phyloP scores from a whole-genome alignment of 495 filamentous ascomycete species.

The Trichocladium uniseriatum region DNA sequence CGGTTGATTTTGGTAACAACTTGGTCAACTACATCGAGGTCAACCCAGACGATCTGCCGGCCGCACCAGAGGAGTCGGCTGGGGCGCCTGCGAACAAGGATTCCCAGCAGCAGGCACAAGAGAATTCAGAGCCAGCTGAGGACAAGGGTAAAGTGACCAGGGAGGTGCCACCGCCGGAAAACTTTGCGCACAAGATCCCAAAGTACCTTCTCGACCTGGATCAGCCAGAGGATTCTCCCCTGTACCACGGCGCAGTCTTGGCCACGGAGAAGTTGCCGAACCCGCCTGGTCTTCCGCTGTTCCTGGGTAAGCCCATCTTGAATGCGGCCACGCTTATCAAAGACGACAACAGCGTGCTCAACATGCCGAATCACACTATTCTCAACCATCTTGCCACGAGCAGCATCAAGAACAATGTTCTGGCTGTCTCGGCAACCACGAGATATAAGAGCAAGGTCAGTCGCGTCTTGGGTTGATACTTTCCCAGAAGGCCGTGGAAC shows the following conservation, averaged over 20 bases:
- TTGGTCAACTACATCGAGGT: constrained; percentile 97
- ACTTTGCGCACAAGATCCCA: constrained; percentile 60
- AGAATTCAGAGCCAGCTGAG: constrained; percentile 24
- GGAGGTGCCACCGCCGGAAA: constrained; percentile 33
- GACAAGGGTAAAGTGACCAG: constrained; percentile 35
- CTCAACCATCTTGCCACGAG: constrained; percentile 96
- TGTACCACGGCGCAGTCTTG: constrained; percentile 57
- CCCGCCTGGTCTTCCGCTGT: constrained; percentile 80
- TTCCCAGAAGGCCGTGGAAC: neutral
- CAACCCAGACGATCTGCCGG: constrained; percentile 55
- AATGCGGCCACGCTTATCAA: constrained; percentile 87
- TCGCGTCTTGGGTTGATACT: neutral
- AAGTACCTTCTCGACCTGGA: constrained; percentile 81
- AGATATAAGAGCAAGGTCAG: constrained; percentile 89
- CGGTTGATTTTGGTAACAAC: constrained; percentile 93
- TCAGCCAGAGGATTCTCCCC: constrained; percentile 62
- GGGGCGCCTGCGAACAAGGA: constrained; percentile 16
- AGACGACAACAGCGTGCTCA: constrained; percentile 93
- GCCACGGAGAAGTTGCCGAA: constrained; percentile 65
- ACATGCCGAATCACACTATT: constrained; percentile 93
- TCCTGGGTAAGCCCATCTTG: constrained; percentile 87
- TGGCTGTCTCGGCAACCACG: constrained; percentile 95
- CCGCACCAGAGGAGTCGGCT: constrained; percentile 7
- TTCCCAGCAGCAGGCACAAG: constrained; percentile 24
- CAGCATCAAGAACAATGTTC: constrained; percentile 90